These are phyloP conservation scores for Saccharomycopsis vini DNA, from an alignment of 805 yeast species.

Conservation along the genomic window DNA sequence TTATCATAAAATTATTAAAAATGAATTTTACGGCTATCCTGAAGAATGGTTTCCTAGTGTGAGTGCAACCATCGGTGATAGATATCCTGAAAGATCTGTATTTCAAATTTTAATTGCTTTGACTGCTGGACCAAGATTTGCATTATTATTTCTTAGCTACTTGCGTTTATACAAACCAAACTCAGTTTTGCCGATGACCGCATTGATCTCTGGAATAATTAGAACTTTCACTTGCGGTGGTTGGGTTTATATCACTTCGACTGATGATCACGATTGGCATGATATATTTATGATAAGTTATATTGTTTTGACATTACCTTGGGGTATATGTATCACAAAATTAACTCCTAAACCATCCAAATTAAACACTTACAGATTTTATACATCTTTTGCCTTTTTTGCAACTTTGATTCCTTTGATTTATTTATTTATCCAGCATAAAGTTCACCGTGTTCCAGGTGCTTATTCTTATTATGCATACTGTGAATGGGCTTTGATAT, in stretches of 20 bases:
- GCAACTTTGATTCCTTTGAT: slow-evolving; percentile 70
- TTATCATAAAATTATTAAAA: slow-evolving; percentile 79
- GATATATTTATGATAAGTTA: slow-evolving; percentile 92
- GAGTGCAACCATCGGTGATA: slow-evolving; percentile 92
- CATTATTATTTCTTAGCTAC: slow-evolving; percentile 46
- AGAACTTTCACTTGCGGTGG: slow-evolving; percentile 97
- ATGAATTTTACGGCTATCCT: slow-evolving; percentile 83
- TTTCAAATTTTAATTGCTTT: slow-evolving; percentile 88
- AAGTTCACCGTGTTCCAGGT: slow-evolving; percentile 80
- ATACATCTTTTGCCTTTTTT: slow-evolving; percentile 56
- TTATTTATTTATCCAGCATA: slow-evolving; percentile 87
- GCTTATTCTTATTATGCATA: slow-evolving; percentile 93
- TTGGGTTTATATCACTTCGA: slow-evolving; percentile 95
- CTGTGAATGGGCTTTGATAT: slow-evolving; percentile 85
- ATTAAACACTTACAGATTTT: slow-evolving; percentile 42
- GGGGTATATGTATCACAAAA: slow-evolving; percentile 61
- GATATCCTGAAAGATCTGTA: slow-evolving; percentile 90
- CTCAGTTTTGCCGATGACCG: slow-evolving; percentile 29
- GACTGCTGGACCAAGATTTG: slow-evolving; percentile 87
- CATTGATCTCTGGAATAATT: slow-evolving; percentile 58
- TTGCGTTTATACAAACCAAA: slow-evolving; percentile 35
- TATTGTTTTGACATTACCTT: slow-evolving; percentile 82
- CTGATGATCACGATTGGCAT: slow-evolving; percentile 95
- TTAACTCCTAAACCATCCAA: slow-evolving; percentile 39
- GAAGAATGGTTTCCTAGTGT: slow-evolving; percentile 99